phyloP scores from a whole-genome alignment of 257 asterid genomes.

The Solanum pinnatisectum region DNA sequence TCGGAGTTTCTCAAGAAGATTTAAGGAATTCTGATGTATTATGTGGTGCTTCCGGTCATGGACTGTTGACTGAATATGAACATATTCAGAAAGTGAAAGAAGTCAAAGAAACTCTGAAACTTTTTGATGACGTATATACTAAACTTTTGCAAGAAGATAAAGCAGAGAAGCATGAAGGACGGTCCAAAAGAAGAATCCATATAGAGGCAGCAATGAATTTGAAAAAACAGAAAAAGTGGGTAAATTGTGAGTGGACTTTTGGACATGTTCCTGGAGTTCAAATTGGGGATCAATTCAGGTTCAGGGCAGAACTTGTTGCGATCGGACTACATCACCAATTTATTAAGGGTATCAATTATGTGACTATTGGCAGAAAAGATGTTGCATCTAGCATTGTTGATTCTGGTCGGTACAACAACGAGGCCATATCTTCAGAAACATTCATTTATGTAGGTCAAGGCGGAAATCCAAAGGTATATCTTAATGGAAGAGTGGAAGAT shows the following conservation, averaged over 20 bases:
- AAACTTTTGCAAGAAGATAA: conserved; percentile 3
- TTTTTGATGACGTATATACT: conserved; percentile 1
- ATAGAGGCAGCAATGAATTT: conserved; percentile 11
- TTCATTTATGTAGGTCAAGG: conserved; percentile 34
- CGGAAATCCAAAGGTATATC: not conserved
- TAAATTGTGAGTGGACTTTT: conserved; percentile 3
- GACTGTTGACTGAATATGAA: not conserved
- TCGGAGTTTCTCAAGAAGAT: not conserved
- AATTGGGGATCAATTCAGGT: conserved; percentile 21
- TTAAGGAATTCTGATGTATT: not conserved
- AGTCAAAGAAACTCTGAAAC: conserved; percentile 12
- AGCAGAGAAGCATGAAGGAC: not conserved
- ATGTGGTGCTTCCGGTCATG: not conserved
- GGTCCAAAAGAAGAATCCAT: not conserved
- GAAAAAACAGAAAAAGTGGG: conserved; percentile 9
- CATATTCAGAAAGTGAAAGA: not conserved
- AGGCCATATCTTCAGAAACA: conserved; percentile 1
- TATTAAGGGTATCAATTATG: conserved; percentile 12
- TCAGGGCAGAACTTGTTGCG: conserved; percentile 21
- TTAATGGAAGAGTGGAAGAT: not conserved
- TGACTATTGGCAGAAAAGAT: not conserved
- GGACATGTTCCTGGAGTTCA: conserved; percentile 27
- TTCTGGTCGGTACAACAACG: conserved; percentile 21
- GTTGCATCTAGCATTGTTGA: conserved; percentile 17
- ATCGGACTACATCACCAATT: conserved; percentile 21